Base-by-base conservation (phyloP, 495 filamentous ascomycete species). In the Thozetella sp. region DNA sequence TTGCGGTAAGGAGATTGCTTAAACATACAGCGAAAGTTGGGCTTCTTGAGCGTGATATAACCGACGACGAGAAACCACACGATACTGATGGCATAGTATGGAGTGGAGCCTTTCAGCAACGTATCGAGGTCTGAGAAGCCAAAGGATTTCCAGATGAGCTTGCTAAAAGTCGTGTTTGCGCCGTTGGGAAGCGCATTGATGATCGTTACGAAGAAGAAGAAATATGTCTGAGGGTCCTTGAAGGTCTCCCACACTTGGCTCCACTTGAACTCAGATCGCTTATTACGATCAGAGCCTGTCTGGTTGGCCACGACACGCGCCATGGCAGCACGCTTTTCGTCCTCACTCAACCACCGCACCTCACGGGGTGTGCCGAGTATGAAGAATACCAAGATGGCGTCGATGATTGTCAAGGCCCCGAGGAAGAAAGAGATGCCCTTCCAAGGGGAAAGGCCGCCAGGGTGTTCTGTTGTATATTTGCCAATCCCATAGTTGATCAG, bases 141-240 rank as follows among this genome's bases (percentile, higher is more conserved):
- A 60, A 82, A 82, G 3, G 70, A 71, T 12, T 63, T 67, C 27
- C 78, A 74, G 2, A 81, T 57, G 20, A 79, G 73, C 0, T 68
- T 60, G 0, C 70, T 73, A 57, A 80, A 82, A 19, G 74, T 78
- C 0, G 73, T 72, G 22, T 77, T 68, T 0, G 74, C 76, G 15
- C 79, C 76, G 46, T 71, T 77, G 0, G 78, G 78, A 22, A 80
- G 73, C 15, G 69, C 72, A 27, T 69, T 75, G 0, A 79, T 60
- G 53, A 82, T 69, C 0, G 72, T 73, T 2, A 73, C 57, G 10
- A 80, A 58, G 23, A 70, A 67, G 2, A 78, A 57, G 17, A 80
- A 17, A 13, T 26, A 55, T 4, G 25, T 27, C 37, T 61, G 62
- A 22, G 66, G 66, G 34, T 72, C 70, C 24, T 48, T 43, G 17